These are phyloP conservation scores for Leishmania guyanensis DNA, from an alignment of 208 protist species.

Conservation along the genomic window DNA sequence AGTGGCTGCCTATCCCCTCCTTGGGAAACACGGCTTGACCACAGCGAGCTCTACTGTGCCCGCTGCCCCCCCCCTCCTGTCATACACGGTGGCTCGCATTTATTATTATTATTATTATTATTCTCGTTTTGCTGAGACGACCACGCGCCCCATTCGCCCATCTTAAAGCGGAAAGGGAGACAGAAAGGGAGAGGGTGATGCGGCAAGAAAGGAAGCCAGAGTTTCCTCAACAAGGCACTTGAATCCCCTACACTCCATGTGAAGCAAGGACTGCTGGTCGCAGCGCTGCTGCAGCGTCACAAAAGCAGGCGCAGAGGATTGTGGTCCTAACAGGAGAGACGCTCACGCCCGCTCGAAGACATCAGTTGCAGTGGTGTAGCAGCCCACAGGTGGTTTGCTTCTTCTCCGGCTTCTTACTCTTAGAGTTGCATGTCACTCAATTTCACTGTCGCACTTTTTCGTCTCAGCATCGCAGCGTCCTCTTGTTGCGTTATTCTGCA, in stretches of 20 bases:
- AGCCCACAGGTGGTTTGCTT: neutral
- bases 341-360: neutral
- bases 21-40: neutral
- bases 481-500: neutral
- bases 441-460: neutral
- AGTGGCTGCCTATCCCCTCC: neutral
- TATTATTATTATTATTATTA: neutral
- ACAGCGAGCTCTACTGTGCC: neutral
- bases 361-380: neutral
- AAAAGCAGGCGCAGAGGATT: neutral
- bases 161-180: too few relatives aligned
- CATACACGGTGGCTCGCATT: neutral
- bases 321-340: neutral
- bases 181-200: too few relatives aligned
- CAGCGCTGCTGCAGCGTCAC: too few relatives aligned
- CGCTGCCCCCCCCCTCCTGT: neutral
- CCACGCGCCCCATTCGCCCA: neutral
- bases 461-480: neutral
- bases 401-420: neutral
- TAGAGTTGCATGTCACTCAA: neutral
- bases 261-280: too few relatives aligned
- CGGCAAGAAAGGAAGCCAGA: too few relatives aligned
- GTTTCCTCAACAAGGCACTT: too few relatives aligned
- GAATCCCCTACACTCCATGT: too few relatives aligned
- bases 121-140: neutral